Base-by-base conservation (phyloP, 768 basidiomycete genomes). In the Boletus rubroflammeus region DNA sequence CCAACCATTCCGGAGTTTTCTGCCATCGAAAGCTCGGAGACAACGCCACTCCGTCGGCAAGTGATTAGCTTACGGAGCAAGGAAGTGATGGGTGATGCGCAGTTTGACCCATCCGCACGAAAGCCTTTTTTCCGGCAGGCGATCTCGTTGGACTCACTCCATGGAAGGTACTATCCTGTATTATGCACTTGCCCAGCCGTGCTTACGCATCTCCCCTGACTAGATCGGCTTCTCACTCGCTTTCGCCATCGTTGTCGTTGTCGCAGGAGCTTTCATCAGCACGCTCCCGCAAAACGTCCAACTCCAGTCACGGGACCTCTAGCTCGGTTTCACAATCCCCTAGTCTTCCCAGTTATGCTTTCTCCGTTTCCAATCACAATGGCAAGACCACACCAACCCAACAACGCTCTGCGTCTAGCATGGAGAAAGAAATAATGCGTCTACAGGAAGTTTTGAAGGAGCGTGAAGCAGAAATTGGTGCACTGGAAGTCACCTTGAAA, bases 351-450 rank as follows among this genome's bases (percentile, higher is more conserved):
- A 84, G 79, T 62, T 74, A 84, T 31, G 82, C 80, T 39, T 78
- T 88, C 49, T 81, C 83, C 28, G 67, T 85, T 53, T 64, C 81
- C 70, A 59, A 75, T 60, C 69, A 54, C 40, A 67, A 65, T 46
- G 65, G 68, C 25, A 54, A 39, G 25, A 46, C 35, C 19, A 63
- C 63, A 19, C 58, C 62, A 0, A 60, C 74, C 9, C 78, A 79
- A 54, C 89, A 92, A 62, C 83, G 95, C 45, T 91, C 93, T 26
- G 84, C 85, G 7, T 76, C 80, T 17, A 94, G 93, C 67, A 78
- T 97, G 56, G 94, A 97, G 72, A 87, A 89, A 64, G 96, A 98
- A 72, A 92, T 98, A 54, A 94, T 93, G 88, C 85, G 94, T 54
- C 73, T 98, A 41, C 96, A 98, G 69, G 88, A 93, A 63, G 92